phyloP scores from a whole-genome alignment of 768 basidiomycete species.

The Lactarius vividus region DNA sequence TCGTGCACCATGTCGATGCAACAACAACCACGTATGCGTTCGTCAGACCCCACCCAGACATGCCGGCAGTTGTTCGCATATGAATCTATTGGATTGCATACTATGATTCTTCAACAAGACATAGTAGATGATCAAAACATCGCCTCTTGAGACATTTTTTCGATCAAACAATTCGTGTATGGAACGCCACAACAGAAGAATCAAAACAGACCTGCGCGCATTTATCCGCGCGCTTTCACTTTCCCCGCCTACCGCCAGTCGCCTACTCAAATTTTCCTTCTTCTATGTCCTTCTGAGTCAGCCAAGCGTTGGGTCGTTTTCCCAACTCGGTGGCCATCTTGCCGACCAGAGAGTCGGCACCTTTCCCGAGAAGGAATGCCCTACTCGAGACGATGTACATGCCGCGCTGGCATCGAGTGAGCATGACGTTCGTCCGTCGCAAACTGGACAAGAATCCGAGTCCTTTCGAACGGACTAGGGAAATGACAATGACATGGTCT shows the following conservation, averaged over 20 bases:
- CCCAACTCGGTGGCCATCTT: conserved; percentile 37
- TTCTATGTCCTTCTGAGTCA: conserved; percentile 38
- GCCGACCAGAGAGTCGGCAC: conserved; percentile 46
- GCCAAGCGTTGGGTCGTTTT: conserved; percentile 35
- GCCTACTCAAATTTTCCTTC: conserved; percentile 35
- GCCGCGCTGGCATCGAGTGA: conserved; percentile 71
- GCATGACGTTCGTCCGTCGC: conserved; percentile 84
- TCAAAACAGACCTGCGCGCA: not conserved
- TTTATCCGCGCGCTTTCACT: not conserved
- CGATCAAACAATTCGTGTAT: not conserved
- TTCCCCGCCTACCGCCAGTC: not conserved
- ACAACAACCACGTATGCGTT: conserved; percentile 35
- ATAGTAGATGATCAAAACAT: not conserved
- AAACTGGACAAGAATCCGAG: conserved; percentile 67
- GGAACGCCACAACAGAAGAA: not conserved
- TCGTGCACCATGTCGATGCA: conserved; percentile 73
- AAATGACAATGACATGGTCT: conserved; percentile 72
- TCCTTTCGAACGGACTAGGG: conserved; percentile 60
- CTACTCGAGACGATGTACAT: conserved; percentile 73
- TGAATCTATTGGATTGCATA: conserved; percentile 14
- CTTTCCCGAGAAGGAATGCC: conserved; percentile 55
- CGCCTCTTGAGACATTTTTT: not conserved
- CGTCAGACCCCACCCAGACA: conserved; percentile 10
- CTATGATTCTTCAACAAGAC: conserved; percentile 4
- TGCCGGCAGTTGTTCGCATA: conserved; percentile 1